These are phyloP conservation scores for Jimgerdemannia lactiflua DNA, from an alignment of 192 early-diverging fungal genomes.

Conservation along the genomic window DNA sequence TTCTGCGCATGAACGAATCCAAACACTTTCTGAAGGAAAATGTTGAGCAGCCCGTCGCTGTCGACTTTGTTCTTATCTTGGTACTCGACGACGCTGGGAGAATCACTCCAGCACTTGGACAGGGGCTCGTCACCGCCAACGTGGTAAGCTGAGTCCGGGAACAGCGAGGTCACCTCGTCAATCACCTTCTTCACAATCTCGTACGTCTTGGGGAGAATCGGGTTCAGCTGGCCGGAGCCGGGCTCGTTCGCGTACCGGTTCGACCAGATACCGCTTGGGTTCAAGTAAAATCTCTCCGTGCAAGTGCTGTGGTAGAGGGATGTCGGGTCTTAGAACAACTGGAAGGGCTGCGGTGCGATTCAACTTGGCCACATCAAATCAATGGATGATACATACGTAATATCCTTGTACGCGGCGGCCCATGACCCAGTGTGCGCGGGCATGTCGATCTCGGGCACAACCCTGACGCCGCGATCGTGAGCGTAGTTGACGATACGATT, in stretches of 20 bases:
- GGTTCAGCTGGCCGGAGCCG: conserved; percentile 82
- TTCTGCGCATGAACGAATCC: conserved; percentile 27
- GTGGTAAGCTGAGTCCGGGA: conserved; percentile 72
- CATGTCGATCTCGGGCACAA: conserved; percentile 93
- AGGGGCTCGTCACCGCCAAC: conserved; percentile 79
- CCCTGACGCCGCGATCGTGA: conserved; percentile 69
- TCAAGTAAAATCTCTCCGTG: conserved; percentile 23
- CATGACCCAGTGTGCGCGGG: conserved; percentile 76
- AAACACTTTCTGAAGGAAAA: conserved; percentile 49
- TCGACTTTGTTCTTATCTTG: conserved; percentile 29
- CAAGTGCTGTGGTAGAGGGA: conserved; percentile 16
- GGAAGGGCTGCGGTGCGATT: no score
- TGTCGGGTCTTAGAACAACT: background rate
- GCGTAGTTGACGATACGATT: conserved; percentile 70
- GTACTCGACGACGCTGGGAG: conserved; percentile 29
- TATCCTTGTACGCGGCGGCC: conserved; percentile 20
- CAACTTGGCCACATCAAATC: background rate
- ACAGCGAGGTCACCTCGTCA: conserved; percentile 60
- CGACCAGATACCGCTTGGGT: conserved; percentile 42
- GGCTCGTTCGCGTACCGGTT: conserved; percentile 63
- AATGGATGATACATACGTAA: conserved; percentile 21
- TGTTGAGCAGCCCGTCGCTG: conserved; percentile 19
- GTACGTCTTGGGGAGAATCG: conserved; percentile 59
- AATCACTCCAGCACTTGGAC: conserved; percentile 62
- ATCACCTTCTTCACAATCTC: conserved; percentile 61